Evolutionary conservation across 805 yeast genomes (phyloP).

Genomic region (Saturnispora besseyi): DNA sequence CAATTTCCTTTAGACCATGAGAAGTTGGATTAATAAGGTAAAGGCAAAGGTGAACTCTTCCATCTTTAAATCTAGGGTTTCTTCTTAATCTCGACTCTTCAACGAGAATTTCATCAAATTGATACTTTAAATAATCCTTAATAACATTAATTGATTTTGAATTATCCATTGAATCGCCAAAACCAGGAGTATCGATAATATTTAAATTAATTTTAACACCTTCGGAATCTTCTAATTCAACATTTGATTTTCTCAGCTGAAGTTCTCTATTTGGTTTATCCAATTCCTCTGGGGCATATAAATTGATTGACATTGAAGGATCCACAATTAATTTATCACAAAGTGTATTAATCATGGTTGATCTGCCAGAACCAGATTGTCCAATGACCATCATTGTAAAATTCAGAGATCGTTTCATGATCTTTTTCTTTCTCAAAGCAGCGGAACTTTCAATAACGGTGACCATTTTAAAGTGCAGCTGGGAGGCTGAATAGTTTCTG

Average conservation of each 20-base stretch:
- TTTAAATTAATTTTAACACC: slow-evolving; percentile 73
- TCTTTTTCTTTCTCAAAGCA: slow-evolving; percentile 62
- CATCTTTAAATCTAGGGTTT: slow-evolving; percentile 79
- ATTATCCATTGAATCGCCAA: slow-evolving; percentile 68
- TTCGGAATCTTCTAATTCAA: slow-evolving; percentile 79
- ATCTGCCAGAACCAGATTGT: slow-evolving; percentile 78
- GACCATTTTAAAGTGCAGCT: slow-evolving; percentile 28
- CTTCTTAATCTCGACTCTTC: slow-evolving; percentile 77
- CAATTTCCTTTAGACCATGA: slow-evolving; percentile 62
- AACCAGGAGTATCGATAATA: slow-evolving; percentile 76
- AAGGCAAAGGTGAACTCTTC: slow-evolving; percentile 69
- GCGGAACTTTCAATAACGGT: slow-evolving; percentile 43
- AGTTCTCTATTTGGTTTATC: slow-evolving; percentile 40
- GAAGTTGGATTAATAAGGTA: slow-evolving; percentile 67
- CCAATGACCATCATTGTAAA: slow-evolving; percentile 85
- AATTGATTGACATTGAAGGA: slow-evolving; percentile 42
- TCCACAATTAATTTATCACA: slow-evolving; percentile 86
- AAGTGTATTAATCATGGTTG: slow-evolving; percentile 85
- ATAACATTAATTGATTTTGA: slow-evolving; percentile 56
- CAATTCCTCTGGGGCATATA: slow-evolving; percentile 38
- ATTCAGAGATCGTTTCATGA: slow-evolving; percentile 73
- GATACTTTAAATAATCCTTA: slow-evolving; percentile 73
- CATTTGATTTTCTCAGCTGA: slow-evolving; percentile 66
- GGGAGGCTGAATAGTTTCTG: too few relatives aligned
- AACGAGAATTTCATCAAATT: slow-evolving; percentile 71